Conservation (phyloP, 805 yeast genomes). For the Nakazawaea siamensis region DNA sequence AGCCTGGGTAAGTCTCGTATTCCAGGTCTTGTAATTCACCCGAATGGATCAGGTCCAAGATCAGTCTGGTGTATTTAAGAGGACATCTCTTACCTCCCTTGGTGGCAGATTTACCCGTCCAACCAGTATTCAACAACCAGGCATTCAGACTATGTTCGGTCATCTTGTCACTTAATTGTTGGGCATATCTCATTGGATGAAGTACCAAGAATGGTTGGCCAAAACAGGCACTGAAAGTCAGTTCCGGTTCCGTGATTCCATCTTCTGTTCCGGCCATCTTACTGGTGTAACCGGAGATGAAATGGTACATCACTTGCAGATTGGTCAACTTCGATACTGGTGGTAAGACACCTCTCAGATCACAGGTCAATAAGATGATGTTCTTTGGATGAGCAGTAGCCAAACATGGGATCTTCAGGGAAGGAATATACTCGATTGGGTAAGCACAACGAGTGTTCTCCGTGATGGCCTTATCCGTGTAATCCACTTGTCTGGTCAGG, state of each 20-base stretch:
- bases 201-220: conserved; percentile 98
- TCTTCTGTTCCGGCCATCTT: conserved; percentile 99
- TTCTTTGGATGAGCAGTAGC: conserved; percentile 89
- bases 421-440: conserved; percentile 94
- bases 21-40: conserved; percentile 77
- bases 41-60: conserved; percentile 87
- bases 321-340: conserved; percentile 91
- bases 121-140: conserved; percentile 96
- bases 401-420: conserved; percentile 91
- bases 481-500: conserved; percentile 74
- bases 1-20: conserved; percentile 78
- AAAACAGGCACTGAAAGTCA: conserved; percentile 96
- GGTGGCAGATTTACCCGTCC: conserved; percentile 92
- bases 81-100: conserved; percentile 97
- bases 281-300: conserved; percentile 96
- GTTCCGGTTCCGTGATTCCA: conserved; percentile 97
- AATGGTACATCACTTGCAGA: conserved; percentile 98
- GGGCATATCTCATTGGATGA: conserved; percentile 97
- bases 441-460: conserved; percentile 98
- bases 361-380: conserved; percentile 89
- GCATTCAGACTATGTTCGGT: conserved; percentile 82
- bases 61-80: conserved; percentile 94
- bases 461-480: conserved; percentile 71
- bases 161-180: conserved; percentile 92
- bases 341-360: conserved; percentile 96